These are phyloP conservation scores for Dactylellina drechsleri DNA, from an alignment of 2,329 filamentous ascomycete genomes.

Conservation along the genomic window DNA sequence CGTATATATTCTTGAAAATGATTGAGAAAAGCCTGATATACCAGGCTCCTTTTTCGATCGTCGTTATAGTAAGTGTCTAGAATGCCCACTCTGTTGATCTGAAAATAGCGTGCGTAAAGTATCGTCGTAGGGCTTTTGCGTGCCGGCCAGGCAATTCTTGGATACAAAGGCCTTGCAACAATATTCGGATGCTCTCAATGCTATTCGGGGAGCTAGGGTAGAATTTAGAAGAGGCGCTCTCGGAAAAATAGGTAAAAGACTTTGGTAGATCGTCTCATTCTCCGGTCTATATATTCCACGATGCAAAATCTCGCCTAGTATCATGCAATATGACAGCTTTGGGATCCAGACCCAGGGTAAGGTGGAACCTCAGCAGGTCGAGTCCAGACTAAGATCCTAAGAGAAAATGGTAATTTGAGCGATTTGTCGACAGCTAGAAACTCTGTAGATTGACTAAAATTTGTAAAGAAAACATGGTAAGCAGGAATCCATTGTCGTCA, in stretches of 20 bases:
- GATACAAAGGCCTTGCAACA: constrained; percentile 19
- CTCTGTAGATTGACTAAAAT: constrained; percentile 35
- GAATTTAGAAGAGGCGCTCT: constrained; percentile 45
- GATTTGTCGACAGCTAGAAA: constrained; percentile 50
- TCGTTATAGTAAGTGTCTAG: neutral
- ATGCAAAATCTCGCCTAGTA: constrained; percentile 47
- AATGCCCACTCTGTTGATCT: neutral
- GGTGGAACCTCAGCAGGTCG: constrained; percentile 27
- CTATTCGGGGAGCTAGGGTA: constrained; percentile 21
- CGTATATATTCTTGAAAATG: no score
- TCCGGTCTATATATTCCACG: constrained; percentile 53
- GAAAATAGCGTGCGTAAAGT: no score
- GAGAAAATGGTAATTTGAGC: constrained; percentile 26
- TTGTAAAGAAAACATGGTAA: constrained; percentile 49
- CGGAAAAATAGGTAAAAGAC: constrained; percentile 50
- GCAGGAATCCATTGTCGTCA: constrained; percentile 47
- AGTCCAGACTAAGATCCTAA: constrained; percentile 19
- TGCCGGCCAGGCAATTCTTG: neutral
- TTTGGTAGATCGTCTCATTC: constrained; percentile 42
- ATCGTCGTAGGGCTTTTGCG: neutral
- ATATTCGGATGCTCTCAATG: constrained; percentile 7
- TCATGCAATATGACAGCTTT: constrained; percentile 39
- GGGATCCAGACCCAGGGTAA: constrained; percentile 36
- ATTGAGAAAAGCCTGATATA: no score
- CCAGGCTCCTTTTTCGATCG: no score